A percentile compares a stretch with the other conserved stretches of the same genome.
These are phyloP conservation scores for Akanthomyces muscarius DNA, from an alignment of 2,329 filamentous ascomycete genomes.

Conservation along the genomic window DNA sequence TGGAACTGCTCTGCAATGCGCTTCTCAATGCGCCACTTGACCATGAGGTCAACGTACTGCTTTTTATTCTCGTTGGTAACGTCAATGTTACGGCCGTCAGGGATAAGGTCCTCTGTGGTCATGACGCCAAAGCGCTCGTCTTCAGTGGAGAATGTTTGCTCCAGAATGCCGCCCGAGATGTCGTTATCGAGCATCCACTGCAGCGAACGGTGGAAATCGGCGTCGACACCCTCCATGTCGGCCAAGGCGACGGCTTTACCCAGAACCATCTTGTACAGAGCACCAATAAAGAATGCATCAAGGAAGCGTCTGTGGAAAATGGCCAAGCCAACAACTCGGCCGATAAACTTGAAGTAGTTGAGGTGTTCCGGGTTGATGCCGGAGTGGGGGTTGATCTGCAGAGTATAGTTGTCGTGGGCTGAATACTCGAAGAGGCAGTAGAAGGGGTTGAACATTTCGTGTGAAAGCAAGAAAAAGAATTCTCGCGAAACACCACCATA, in stretches of 20 bases:
- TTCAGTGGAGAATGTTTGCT: conserved; percentile 94
- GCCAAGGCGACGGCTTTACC: conserved; percentile 86
- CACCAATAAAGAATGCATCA: conserved; percentile 98
- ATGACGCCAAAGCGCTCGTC: conserved; percentile 96
- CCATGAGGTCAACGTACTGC: conserved; percentile 97
- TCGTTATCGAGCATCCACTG: conserved; percentile 99
- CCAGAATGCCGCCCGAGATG: conserved; percentile 84
- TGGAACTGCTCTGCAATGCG: conserved; percentile 98
- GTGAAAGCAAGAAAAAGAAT: conserved; percentile 98
- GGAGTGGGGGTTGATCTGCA: conserved; percentile 98
- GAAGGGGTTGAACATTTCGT: conserved; percentile 99
- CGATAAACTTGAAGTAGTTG: conserved; percentile 99
- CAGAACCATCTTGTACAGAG: conserved; percentile 98
- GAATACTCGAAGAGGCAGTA: conserved; percentile 99
- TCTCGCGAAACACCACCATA: conserved; percentile 97
- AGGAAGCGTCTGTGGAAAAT: conserved; percentile 98
- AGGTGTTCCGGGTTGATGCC: conserved; percentile 99
- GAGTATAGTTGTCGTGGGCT: conserved; percentile 98
- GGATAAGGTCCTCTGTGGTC: conserved; percentile 89
- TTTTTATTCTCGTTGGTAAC: conserved; percentile 99
- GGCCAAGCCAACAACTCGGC: conserved; percentile 89
- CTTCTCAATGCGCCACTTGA: conserved; percentile 99
- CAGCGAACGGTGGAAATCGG: conserved; percentile 92
- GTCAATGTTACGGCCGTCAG: conserved; percentile 82
- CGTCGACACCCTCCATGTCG: conserved; percentile 99